Percentiles rank a stretch among this genome's conserved stretches.
Conservation (phyloP, 2,329 filamentous ascomycete genomes). For the Alternaria sp. region DNA sequence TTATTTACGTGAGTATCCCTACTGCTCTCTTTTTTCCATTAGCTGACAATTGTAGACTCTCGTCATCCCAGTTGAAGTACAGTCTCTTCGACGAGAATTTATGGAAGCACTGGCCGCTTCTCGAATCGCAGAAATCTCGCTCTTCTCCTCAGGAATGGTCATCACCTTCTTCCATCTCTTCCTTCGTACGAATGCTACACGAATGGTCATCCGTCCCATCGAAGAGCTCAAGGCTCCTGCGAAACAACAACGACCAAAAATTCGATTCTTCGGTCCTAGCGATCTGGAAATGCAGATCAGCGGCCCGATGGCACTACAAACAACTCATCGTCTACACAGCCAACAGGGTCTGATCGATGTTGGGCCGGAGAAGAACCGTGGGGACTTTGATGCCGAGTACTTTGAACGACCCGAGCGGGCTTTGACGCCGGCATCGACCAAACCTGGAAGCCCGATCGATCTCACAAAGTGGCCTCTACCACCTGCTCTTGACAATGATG, state of each 20-base stretch:
- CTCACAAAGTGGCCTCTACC: slow-evolving; percentile 49
- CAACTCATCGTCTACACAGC: slow-evolving; percentile 44
- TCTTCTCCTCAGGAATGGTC: slow-evolving; percentile 71
- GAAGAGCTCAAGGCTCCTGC: slow-evolving; percentile 52
- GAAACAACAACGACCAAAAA: slow-evolving; percentile 58
- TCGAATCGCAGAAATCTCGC: slow-evolving; percentile 71
- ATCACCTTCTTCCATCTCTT: slow-evolving; percentile 73
- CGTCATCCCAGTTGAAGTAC: slow-evolving; percentile 69
- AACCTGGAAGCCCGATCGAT: slow-evolving; percentile 40
- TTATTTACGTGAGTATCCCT: slow-evolving; percentile 62
- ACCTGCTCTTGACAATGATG: slow-evolving; percentile 36
- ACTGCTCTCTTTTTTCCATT: not conserved
- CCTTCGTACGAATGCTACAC: slow-evolving; percentile 68
- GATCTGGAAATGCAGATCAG: slow-evolving; percentile 54
- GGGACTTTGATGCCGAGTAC: slow-evolving; percentile 46
- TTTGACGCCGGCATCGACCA: slow-evolving; percentile 40
- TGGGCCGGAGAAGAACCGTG: slow-evolving; percentile 49
- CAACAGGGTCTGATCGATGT: slow-evolving; percentile 49
- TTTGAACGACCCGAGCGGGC: slow-evolving; percentile 44
- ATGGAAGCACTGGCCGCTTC: slow-evolving; percentile 61
- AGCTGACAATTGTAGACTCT: slow-evolving; percentile 52
- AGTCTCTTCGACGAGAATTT: slow-evolving; percentile 58
- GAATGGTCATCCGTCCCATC: slow-evolving; percentile 62
- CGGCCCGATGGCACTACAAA: slow-evolving; percentile 46
- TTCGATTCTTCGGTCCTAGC: slow-evolving; percentile 57